Evolutionary conservation across 139 green algal species (phyloP).

Genomic region (Tetradesmus lagerheimii): DNA sequence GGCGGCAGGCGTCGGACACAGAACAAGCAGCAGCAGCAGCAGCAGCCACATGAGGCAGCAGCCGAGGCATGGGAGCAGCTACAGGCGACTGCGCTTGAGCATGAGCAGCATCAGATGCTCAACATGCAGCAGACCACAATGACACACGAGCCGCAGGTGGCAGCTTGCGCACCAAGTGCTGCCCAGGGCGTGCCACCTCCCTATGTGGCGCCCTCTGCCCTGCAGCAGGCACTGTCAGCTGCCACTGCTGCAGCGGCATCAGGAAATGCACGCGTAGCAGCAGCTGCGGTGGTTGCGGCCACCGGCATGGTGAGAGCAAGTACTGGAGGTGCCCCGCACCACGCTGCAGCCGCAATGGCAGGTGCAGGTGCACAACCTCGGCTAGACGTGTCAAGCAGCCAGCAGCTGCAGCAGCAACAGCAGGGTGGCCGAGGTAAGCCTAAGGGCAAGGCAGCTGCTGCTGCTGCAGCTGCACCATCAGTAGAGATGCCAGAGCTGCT

Average conservation of each 20-base stretch:
- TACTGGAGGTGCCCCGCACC: not conserved
- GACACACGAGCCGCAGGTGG: not conserved
- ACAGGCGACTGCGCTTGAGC: not conserved
- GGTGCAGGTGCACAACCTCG: not conserved
- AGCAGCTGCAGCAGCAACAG: not conserved
- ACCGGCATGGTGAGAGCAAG: not conserved
- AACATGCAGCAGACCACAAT: not conserved
- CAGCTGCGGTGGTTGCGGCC: not conserved
- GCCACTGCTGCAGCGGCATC: constrained; percentile 2
- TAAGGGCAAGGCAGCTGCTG: not conserved
- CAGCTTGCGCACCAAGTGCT: not conserved
- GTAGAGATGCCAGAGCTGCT: not conserved
- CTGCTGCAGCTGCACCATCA: not conserved
- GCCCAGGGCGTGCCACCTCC: not conserved
- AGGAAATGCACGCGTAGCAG: not conserved
- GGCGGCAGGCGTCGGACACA: not conserved
- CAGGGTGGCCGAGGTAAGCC: not conserved
- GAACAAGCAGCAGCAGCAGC: not conserved
- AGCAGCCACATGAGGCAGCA: not conserved
- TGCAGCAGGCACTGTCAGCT: constrained; percentile 4
- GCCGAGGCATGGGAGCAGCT: not conserved
- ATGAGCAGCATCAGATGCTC: not conserved
- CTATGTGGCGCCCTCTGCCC: not conserved
- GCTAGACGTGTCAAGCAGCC: not conserved
- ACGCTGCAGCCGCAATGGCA: not conserved